phyloP scores from a whole-genome alignment of 1,139 yeast species.

The Pichia sp. region DNA sequence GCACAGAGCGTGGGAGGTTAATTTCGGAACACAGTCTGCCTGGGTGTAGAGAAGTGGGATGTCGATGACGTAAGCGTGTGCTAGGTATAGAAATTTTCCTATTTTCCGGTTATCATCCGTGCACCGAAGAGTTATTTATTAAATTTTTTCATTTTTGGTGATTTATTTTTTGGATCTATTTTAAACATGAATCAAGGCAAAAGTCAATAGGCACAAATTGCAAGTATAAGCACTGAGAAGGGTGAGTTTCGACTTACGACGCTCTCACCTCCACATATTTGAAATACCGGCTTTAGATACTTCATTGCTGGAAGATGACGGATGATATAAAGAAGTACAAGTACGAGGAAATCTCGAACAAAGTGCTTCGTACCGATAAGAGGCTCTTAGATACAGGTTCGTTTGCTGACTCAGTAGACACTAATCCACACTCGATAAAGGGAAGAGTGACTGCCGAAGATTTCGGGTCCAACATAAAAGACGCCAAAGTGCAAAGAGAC shows the following conservation, averaged over 20 bases:
- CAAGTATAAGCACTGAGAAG: too few species aligned
- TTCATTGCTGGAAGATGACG: conserved; percentile 15
- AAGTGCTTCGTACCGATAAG: conserved; percentile 60
- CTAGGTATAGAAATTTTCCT: background rate
- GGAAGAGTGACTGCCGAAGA: conserved; percentile 63
- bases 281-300: too few species aligned
- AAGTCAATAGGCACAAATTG: too few species aligned
- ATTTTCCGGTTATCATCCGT: background rate
- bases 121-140: background rate
- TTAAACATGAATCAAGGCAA: background rate
- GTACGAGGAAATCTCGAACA: conserved; percentile 71
- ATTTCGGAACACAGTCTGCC: conserved; percentile 7
- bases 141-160: background rate
- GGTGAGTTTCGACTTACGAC: too few species aligned
- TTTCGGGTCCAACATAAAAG: conserved; percentile 50
- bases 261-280: too few species aligned
- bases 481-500: conserved; percentile 13
- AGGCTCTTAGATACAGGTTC: conserved; percentile 40
- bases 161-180: background rate
- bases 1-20: background rate
- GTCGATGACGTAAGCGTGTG: background rate
- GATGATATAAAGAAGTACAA: conserved; percentile 35
- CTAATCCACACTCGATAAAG: conserved; percentile 65
- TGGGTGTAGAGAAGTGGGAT: background rate
- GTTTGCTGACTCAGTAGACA: conserved; percentile 43